Evolutionary conservation across 2,329 filamentous ascomycete genomes (phyloP).

Genomic region (Mollisia scopiformis): DNA sequence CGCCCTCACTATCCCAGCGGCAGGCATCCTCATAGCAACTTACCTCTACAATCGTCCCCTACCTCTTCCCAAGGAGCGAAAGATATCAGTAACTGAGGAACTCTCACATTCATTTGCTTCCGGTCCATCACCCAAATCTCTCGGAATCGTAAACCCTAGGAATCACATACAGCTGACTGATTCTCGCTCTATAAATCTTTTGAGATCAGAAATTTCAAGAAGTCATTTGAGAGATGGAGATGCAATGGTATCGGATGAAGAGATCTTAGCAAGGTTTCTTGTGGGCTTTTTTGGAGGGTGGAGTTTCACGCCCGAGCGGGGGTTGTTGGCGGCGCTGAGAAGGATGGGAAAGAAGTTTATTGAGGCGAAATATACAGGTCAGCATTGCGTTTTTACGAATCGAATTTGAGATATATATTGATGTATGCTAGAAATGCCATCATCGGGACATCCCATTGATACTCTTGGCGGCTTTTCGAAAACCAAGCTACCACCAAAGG

Average conservation of each 20-base stretch:
- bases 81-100: neutral
- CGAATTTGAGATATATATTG: neutral
- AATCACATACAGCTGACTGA: conserved; percentile 1
- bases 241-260: conserved; percentile 14
- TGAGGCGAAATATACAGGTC: conserved; percentile 13
- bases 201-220: conserved; percentile 1
- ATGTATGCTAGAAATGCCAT: neutral
- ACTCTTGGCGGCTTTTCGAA: neutral
- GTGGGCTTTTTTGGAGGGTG: conserved; percentile 25
- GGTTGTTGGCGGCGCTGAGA: neutral
- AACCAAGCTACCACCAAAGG: conserved; percentile 5
- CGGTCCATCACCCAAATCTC: neutral
- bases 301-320: conserved; percentile 19
- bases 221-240: neutral
- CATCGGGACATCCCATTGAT: neutral
- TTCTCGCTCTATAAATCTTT: conserved; percentile 10
- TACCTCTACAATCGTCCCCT: conserved; percentile 10
- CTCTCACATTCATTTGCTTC: neutral
- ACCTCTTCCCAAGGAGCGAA: neutral
- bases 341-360: conserved; percentile 13
- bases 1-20: neutral
- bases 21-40: conserved; percentile 1
- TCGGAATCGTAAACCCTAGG: conserved; percentile 9
- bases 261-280: conserved; percentile 21
- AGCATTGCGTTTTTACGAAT: neutral